Evolutionary conservation across 495 filamentous ascomycete species (phyloP).

Genomic region (Annulohypoxylon nitens): DNA sequence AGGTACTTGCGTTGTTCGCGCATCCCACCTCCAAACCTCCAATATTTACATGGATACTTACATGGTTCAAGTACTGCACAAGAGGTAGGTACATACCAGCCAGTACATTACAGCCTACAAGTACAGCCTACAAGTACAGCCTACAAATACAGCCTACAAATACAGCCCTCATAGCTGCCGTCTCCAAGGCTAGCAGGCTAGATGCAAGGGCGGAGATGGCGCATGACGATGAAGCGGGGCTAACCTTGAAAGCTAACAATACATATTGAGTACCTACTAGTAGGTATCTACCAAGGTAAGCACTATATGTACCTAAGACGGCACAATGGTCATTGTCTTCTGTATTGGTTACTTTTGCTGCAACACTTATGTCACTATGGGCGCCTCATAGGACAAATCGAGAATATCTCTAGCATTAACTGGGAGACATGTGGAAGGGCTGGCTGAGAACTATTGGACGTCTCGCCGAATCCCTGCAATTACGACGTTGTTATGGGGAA

Average conservation of each 20-base stretch:
- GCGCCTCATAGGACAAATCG: conserved; percentile 9
- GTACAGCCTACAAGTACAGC: background rate
- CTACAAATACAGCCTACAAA: too few species aligned
- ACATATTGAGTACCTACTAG: background rate
- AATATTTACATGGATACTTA: background rate
- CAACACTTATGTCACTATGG: conserved; percentile 11
- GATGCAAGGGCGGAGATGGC: conserved; percentile 36
- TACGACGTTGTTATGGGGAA: conserved; percentile 9
- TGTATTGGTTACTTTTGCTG: background rate
- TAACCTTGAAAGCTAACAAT: background rate
- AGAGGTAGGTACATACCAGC: background rate
- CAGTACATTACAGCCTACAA: background rate
- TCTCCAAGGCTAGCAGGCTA: conserved; percentile 2
- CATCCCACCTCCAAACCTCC: conserved; percentile 10
- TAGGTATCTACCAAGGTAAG: background rate
- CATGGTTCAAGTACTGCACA: background rate
- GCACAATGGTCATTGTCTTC: background rate
- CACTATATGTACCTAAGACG: background rate
- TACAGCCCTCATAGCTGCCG: conserved; percentile 18
- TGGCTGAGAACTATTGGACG: conserved; percentile 31
- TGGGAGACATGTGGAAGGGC: conserved; percentile 23
- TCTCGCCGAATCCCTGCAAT: conserved; percentile 17
- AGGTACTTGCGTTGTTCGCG: conserved; percentile 24
- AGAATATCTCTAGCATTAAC: background rate
- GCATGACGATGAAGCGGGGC: conserved; percentile 35